These are phyloP conservation scores for Thelonectria blattea DNA, from an alignment of 2,329 filamentous ascomycete genomes.

Conservation along the genomic window DNA sequence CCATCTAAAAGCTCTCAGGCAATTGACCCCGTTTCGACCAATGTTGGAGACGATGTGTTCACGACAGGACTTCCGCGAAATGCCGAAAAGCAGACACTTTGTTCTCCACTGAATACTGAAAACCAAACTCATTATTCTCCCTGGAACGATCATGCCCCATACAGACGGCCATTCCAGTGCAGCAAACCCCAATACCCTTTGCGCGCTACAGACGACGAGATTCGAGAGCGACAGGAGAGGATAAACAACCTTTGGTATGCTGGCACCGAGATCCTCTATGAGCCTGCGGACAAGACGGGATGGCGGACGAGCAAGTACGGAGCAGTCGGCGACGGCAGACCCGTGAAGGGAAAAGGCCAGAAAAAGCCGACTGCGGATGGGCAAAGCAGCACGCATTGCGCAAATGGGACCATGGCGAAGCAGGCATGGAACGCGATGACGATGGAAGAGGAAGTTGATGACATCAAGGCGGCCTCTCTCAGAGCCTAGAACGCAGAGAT, in stretches of 20 bases:
- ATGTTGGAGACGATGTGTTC: slow-evolving; percentile 8
- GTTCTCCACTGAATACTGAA: too few species aligned
- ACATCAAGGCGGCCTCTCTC: not conserved
- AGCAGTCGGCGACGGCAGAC: slow-evolving; percentile 47
- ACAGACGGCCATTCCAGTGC: not conserved
- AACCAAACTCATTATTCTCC: slow-evolving; percentile 1
- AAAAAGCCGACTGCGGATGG: slow-evolving; percentile 44
- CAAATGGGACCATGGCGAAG: too few species aligned
- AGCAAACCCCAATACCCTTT: slow-evolving; percentile 8
- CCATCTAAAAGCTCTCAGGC: slow-evolving; percentile 1
- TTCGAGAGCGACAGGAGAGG: slow-evolving; percentile 36
- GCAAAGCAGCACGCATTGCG: slow-evolving; percentile 36
- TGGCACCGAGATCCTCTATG: slow-evolving; percentile 44
- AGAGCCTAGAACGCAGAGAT: not conserved
- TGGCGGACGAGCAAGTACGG: slow-evolving; percentile 42
- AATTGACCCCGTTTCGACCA: not conserved
- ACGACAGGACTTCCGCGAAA: not conserved
- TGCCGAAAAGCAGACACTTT: not conserved
- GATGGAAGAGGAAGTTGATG: not conserved
- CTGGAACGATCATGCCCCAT: slow-evolving; percentile 7
- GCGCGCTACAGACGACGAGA: slow-evolving; percentile 32
- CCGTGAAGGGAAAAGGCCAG: slow-evolving; percentile 30
- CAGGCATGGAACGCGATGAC: too few species aligned
- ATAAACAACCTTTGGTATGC: slow-evolving; percentile 48
- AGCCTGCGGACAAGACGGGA: slow-evolving; percentile 41